A percentile compares a stretch with the other conserved stretches of the same genome.
Conservation (phyloP, 2,329 filamentous ascomycete species). For the Fusarium humuli region DNA sequence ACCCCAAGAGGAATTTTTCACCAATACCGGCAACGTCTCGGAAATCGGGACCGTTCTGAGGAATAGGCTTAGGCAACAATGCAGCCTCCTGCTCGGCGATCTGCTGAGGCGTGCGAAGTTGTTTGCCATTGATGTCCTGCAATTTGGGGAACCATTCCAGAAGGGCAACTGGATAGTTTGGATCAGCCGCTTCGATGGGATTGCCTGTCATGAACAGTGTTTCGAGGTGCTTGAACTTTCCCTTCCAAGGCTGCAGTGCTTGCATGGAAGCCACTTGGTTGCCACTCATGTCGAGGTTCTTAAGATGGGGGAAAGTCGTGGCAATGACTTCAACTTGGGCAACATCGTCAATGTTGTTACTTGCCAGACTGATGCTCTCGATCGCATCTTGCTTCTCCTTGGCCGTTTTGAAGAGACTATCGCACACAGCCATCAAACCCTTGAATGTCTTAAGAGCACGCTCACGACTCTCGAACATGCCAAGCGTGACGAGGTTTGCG, state of each 20-base stretch:
- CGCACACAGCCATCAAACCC: conserved; percentile 88
- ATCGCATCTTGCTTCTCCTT: conserved; percentile 82
- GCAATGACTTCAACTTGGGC: conserved; percentile 79
- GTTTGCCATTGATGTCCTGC: conserved; percentile 78
- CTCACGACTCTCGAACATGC: conserved; percentile 78
- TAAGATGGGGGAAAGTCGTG: conserved; percentile 83
- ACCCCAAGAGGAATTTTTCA: conserved; percentile 80
- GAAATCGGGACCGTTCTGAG: conserved; percentile 75
- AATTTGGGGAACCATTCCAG: conserved; percentile 86
- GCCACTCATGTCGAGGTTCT: conserved; percentile 88
- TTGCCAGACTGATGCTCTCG: conserved; percentile 81
- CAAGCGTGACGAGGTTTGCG: conserved; percentile 75
- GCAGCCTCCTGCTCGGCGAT: conserved; percentile 66
- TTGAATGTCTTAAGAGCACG: conserved; percentile 90
- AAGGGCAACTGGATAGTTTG: conserved; percentile 75
- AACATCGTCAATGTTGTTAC: conserved; percentile 82
- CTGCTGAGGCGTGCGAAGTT: conserved; percentile 79
- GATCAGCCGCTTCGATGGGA: conserved; percentile 71
- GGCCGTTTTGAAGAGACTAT: conserved; percentile 77
- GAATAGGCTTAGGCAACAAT: conserved; percentile 66
- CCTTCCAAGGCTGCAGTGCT: conserved; percentile 79
- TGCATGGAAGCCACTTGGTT: conserved; percentile 80
- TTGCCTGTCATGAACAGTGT: conserved; percentile 84
- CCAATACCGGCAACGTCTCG: conserved; percentile 79
- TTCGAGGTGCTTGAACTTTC: conserved; percentile 81